Base-by-base conservation (phyloP, 805 yeast genomes). In the Aciculoconidium aculeatum region DNA sequence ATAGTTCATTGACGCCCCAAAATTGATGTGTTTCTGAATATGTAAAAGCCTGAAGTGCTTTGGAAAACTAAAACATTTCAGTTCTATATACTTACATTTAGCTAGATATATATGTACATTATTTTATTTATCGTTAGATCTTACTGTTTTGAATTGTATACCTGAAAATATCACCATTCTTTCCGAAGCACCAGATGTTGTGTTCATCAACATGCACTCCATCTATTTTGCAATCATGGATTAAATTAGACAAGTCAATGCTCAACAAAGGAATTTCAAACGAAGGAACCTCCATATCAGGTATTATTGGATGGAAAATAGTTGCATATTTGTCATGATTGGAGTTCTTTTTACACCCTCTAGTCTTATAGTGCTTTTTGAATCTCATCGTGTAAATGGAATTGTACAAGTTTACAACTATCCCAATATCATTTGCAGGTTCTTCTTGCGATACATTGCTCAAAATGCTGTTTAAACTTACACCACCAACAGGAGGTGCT, bases 91-190 rank as follows among this genome's bases (percentile, higher is more conserved):
- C 12, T n/a, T 17, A 13, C 6, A 17, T 19, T 21, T 5, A 12
- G 12, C 16, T 12, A 7, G 8, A 6, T 14, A 22, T 22, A 13
- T 9, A 13, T 14, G 12, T 16, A 12, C 7, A n/a, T 5, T 13
- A 6, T 14, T 7, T 16, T 11, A 14, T n/a, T n/a, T n/a, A n/a
- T n/a, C n/a, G n/a, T n/a, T n/a, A n/a, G n/a, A n/a, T n/a, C n/a
- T 17, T 17, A 9, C 15, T 5, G 11, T 7, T 5, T 17, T 17
- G 4, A 10, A 56, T 47, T 27, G 26, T 28, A 34, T 53, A 61
- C 25, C 48, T 51, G 40, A 63, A 61, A 4, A 63, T 47, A 41
- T 64, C 70, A 3, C 70, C 70, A 28, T 49, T 55, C 31, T 54
- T 58, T 6, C 59, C 59, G 42, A 53, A 59, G 23, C 61, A 47